Conservation (phyloP, 257 asterid genomes). For the Avicennia marina region DNA sequence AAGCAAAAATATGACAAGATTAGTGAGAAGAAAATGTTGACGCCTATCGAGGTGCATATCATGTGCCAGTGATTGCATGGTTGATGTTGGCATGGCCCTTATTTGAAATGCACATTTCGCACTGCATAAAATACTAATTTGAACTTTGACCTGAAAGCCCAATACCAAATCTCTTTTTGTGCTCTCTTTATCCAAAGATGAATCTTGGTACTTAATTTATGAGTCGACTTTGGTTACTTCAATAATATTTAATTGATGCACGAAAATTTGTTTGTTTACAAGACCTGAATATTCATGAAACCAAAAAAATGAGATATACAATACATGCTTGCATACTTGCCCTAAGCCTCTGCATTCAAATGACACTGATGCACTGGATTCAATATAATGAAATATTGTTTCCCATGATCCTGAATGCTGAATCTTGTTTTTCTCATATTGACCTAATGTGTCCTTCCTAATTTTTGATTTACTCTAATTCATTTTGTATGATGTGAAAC, state of each 20-base stretch:
- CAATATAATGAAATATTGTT: background rate
- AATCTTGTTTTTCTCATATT: background rate
- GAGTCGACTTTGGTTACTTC: background rate
- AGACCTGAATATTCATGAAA: background rate
- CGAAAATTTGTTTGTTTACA: background rate
- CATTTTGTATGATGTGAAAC: no score
- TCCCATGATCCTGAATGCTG: background rate
- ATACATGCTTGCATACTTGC: background rate
- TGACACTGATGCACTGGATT: slow-evolving; percentile 13
- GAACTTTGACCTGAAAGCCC: background rate
- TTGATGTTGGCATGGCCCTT: slow-evolving; percentile 8
- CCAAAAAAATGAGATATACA: no score
- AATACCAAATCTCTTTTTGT: background rate
- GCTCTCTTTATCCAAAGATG: background rate
- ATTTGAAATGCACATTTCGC: slow-evolving; percentile 2
- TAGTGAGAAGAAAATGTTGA: slow-evolving; percentile 89
- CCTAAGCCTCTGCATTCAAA: background rate
- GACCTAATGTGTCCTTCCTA: background rate
- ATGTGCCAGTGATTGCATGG: slow-evolving; percentile 9
- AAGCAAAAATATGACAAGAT: slow-evolving; percentile 93
- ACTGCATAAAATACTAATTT: slow-evolving; percentile 1
- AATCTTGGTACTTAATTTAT: slow-evolving; percentile 5
- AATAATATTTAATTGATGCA: no score
- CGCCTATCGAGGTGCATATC: slow-evolving; percentile 76
- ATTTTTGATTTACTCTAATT: no score